A percentile compares a stretch with the other conserved stretches of the same genome.
Evolutionary conservation across 352 stramenopile species (phyloP).

Genomic region (Phytophthora sansomeana): DNA sequence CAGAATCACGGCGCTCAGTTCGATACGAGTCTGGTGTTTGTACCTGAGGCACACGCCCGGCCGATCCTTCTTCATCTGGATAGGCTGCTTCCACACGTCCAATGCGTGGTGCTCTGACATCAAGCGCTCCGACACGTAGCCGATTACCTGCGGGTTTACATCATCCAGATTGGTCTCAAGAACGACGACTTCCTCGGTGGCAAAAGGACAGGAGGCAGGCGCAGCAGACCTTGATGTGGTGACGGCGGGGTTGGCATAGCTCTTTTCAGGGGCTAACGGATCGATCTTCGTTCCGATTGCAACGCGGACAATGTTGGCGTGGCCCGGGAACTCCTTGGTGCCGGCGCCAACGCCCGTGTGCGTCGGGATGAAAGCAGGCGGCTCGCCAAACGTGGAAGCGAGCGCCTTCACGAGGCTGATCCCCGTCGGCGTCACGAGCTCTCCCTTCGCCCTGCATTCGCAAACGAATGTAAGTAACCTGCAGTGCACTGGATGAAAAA

Average conservation of each 20-base stretch:
- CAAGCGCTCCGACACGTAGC: slow-evolving; percentile 78
- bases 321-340: slow-evolving; percentile 89
- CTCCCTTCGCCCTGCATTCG: slow-evolving; percentile 70
- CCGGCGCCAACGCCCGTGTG: slow-evolving; percentile 84
- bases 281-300: slow-evolving; percentile 75
- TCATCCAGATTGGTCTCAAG: slow-evolving; percentile 94
- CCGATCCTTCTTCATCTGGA: slow-evolving; percentile 94
- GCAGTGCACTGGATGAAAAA: not conserved
- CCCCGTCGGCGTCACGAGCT: slow-evolving; percentile 97
- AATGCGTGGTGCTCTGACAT: slow-evolving; percentile 69
- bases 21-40: not conserved
- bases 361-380: slow-evolving; percentile 77
- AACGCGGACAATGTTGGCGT: slow-evolving; percentile 93
- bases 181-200: slow-evolving; percentile 67
- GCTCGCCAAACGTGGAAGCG: slow-evolving; percentile 71
- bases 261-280: slow-evolving; percentile 34
- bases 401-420: slow-evolving; percentile 95
- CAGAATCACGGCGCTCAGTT: not conserved
- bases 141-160: slow-evolving; percentile 87
- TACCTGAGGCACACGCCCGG: slow-evolving; percentile 80
- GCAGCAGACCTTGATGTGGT: slow-evolving; percentile 32
- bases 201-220: slow-evolving; percentile 16
- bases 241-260: slow-evolving; percentile 43
- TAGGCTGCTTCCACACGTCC: slow-evolving; percentile 90
- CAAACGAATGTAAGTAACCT: not conserved